These are phyloP conservation scores for Teunomyces aglyptinius DNA, from an alignment of 805 yeast genomes.

Conservation along the genomic window DNA sequence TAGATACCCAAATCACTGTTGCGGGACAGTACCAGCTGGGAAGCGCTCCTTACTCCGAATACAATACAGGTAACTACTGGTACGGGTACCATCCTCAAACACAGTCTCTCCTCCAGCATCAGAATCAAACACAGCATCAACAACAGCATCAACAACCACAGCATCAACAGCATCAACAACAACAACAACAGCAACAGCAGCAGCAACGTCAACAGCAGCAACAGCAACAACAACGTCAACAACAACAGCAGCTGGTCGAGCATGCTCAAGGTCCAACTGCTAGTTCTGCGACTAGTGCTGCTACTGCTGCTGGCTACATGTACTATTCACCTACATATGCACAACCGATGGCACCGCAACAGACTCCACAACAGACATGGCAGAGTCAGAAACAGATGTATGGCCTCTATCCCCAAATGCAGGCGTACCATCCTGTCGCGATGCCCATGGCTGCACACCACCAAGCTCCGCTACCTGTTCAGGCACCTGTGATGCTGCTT, in stretches of 20 bases:
- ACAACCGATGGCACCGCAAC: not conserved
- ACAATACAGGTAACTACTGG: conserved; percentile 14
- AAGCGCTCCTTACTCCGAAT: conserved; percentile 8
- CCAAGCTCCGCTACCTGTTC: not conserved
- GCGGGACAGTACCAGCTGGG: conserved; percentile 4
- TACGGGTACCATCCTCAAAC: conserved; percentile 13
- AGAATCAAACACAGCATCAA: conserved; percentile 2
- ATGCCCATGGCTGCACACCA: not conserved
- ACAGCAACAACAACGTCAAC: conserved; percentile 3
- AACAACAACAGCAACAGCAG: conserved; percentile 2
- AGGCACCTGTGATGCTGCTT: not conserved
- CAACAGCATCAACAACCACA: not conserved
- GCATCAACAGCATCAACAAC: not conserved
- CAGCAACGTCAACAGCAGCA: not conserved
- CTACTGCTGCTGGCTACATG: not conserved
- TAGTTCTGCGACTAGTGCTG: not conserved
- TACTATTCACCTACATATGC: not conserved
- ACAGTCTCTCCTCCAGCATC: not conserved
- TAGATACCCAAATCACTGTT: not conserved
- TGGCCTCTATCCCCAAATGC: conserved; percentile 1
- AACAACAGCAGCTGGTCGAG: not conserved
- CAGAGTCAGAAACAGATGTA: conserved; percentile 1
- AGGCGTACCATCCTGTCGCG: conserved; percentile 3
- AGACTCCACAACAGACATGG: not conserved
- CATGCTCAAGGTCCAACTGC: not conserved